Evolutionary conservation across 169 alveolate species (phyloP).

Genomic region (Eimeria zaria): DNA sequence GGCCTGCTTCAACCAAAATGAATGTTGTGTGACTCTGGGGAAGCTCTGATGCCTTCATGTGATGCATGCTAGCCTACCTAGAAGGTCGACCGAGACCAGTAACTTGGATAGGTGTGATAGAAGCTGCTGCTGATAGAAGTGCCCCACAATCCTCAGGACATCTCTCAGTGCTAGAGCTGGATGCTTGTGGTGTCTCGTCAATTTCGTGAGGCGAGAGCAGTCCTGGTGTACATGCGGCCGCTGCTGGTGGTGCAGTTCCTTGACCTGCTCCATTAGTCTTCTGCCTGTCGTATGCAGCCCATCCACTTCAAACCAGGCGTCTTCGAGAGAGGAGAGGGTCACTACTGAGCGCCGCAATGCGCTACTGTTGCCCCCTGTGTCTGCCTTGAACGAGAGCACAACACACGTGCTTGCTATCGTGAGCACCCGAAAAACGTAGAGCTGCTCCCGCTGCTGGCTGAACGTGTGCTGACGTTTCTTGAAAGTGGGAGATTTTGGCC

Average conservation of each 20-base stretch:
- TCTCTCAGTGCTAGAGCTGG: conserved; percentile 61
- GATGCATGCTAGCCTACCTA: conserved; percentile 72
- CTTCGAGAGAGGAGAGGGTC: conserved; percentile 68
- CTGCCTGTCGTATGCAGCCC: conserved; percentile 44
- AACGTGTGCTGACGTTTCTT: neutral
- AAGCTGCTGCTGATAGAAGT: conserved; percentile 79
- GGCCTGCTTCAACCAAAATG: neutral
- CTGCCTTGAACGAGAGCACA: conserved; percentile 72
- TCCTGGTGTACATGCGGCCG: conserved; percentile 18
- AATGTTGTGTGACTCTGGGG: neutral
- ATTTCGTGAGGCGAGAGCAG: neutral
- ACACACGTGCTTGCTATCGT: conserved; percentile 53
- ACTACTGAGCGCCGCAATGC: conserved; percentile 65
- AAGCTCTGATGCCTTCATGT: neutral
- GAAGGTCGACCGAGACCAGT: conserved; percentile 79
- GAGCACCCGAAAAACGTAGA: conserved; percentile 56
- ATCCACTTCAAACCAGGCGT: conserved; percentile 53
- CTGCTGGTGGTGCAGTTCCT: conserved; percentile 52
- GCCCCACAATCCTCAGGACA: conserved; percentile 33
- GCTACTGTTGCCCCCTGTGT: conserved; percentile 71
- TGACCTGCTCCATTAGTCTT: conserved; percentile 19
- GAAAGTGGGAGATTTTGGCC: neutral
- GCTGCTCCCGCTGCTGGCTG: conserved; percentile 49
- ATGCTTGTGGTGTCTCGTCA: conserved; percentile 38
- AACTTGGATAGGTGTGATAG: conserved; percentile 71